Conservation (phyloP, 2,329 filamentous ascomycete species). For the Scedosporium apiospermum region DNA sequence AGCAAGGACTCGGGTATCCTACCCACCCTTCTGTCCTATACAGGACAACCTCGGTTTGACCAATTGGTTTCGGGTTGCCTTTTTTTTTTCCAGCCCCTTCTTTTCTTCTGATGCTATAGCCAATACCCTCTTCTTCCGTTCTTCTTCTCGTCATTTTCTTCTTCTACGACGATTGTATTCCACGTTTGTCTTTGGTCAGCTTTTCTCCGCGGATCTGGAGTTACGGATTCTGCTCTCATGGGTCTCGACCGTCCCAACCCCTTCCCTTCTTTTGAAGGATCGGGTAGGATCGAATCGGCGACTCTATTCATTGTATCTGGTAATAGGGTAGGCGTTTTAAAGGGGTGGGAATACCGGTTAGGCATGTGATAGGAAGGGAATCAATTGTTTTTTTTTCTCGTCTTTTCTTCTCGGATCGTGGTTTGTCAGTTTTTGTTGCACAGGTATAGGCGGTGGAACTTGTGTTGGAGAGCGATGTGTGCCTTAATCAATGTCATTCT, state of each 20-base stretch:
- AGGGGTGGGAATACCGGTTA: background rate
- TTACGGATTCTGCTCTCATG: background rate
- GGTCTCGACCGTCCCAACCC: background rate
- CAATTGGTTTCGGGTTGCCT: background rate
- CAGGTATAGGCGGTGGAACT: background rate
- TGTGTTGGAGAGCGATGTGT: background rate
- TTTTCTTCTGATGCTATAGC: background rate
- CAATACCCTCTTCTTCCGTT: slow-evolving; percentile 2
- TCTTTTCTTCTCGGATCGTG: background rate
- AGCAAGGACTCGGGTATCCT: background rate
- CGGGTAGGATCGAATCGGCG: background rate
- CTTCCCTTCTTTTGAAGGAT: background rate
- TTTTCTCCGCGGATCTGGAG: background rate
- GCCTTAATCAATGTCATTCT: background rate
- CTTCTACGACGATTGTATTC: background rate
- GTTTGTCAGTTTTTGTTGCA: background rate
- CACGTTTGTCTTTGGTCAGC: background rate
- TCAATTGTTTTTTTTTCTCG: background rate
- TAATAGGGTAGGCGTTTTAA: background rate
- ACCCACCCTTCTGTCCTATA: background rate
- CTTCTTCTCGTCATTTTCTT: background rate
- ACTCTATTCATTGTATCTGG: background rate
- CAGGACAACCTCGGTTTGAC: background rate
- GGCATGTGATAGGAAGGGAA: background rate
- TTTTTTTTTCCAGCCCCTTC: background rate